Evolutionary conservation across 2,329 filamentous ascomycete species (phyloP).

Genomic region (Scedosporium boydii): DNA sequence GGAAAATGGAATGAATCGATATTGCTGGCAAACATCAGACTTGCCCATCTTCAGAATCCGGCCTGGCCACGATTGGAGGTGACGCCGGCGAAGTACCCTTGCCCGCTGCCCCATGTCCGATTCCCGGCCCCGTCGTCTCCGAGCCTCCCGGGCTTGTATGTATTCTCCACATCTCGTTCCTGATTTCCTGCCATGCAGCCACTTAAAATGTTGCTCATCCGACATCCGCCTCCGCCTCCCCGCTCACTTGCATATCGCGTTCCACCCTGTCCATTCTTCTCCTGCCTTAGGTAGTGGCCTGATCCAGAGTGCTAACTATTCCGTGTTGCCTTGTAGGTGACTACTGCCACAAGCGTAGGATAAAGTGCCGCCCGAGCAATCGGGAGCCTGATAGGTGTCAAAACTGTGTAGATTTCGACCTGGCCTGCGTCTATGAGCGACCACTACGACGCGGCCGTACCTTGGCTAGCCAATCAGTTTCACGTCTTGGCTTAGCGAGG

Average conservation of each 20-base stretch:
- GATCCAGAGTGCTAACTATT: neutral
- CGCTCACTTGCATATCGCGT: neutral
- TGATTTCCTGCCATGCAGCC: neutral
- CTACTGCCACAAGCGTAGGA: slow-evolving; percentile 31
- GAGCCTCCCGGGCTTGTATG: neutral
- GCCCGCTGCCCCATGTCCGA: too few species aligned
- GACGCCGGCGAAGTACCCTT: too few species aligned
- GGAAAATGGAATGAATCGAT: too few species aligned
- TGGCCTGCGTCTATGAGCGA: slow-evolving; percentile 32
- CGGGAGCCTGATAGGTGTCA: slow-evolving; percentile 30
- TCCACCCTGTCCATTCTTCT: neutral
- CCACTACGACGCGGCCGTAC: neutral
- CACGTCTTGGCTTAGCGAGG: neutral
- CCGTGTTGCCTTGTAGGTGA: slow-evolving; percentile 17
- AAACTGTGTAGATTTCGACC: slow-evolving; percentile 38
- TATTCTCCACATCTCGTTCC: neutral
- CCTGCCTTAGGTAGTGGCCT: neutral
- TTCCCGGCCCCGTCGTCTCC: neutral
- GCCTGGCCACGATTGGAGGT: too few species aligned
- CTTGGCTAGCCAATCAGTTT: neutral
- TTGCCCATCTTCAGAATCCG: too few species aligned
- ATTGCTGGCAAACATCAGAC: too few species aligned
- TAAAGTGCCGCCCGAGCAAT: slow-evolving; percentile 19
- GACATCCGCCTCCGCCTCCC: neutral
- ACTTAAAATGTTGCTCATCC: neutral